Percentiles rank a stretch among this genome's conserved stretches.
phyloP scores from a whole-genome alignment of 495 filamentous ascomycete species.

The Penicillium atrosanguineum region DNA sequence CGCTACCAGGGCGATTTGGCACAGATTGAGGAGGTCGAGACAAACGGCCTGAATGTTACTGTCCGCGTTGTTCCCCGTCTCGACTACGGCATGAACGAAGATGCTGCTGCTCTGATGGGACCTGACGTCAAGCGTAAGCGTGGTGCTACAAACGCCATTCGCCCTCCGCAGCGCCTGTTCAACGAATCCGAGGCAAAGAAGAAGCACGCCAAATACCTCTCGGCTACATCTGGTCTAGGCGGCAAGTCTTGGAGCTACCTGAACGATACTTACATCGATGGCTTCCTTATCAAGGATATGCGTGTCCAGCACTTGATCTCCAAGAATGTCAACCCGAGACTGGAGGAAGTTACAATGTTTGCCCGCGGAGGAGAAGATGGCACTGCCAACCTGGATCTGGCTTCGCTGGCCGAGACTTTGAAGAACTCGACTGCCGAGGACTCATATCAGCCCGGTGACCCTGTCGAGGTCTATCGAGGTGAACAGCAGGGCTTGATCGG shows the following conservation, averaged over 20 bases:
- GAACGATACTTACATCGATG: slow-evolving; percentile 85
- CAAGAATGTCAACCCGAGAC: slow-evolving; percentile 84
- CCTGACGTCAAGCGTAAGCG: slow-evolving; percentile 74
- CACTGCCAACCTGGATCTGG: slow-evolving; percentile 87
- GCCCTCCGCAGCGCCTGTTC: slow-evolving; percentile 90
- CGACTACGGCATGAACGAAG: slow-evolving; percentile 87
- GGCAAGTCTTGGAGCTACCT: slow-evolving; percentile 78
- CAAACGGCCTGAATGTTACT: slow-evolving; percentile 84
- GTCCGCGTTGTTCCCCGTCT: slow-evolving; percentile 85
- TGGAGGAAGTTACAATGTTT: slow-evolving; percentile 95
- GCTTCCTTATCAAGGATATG: slow-evolving; percentile 91
- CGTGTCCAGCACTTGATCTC: slow-evolving; percentile 80
- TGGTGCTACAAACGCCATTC: slow-evolving; percentile 48
- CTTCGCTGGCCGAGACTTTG: slow-evolving; percentile 79
- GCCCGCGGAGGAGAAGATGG: slow-evolving; percentile 86
- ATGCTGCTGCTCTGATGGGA: slow-evolving; percentile 54
- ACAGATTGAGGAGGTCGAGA: slow-evolving; percentile 88
- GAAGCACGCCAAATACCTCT: slow-evolving; percentile 71
- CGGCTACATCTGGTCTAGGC: slow-evolving; percentile 51
- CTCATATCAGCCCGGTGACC: slow-evolving; percentile 85
- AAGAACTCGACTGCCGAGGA: slow-evolving; percentile 74
- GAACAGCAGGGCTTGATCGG: slow-evolving; percentile 92
- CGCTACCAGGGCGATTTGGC: slow-evolving; percentile 89
- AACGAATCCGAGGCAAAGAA: slow-evolving; percentile 92
- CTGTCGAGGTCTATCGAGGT: slow-evolving; percentile 92